Evolutionary conservation across 2,329 filamentous ascomycete species (phyloP), one percentile per base, ranked within the genome.

Genomic region (Dactylonectria estremocensis): DNA sequence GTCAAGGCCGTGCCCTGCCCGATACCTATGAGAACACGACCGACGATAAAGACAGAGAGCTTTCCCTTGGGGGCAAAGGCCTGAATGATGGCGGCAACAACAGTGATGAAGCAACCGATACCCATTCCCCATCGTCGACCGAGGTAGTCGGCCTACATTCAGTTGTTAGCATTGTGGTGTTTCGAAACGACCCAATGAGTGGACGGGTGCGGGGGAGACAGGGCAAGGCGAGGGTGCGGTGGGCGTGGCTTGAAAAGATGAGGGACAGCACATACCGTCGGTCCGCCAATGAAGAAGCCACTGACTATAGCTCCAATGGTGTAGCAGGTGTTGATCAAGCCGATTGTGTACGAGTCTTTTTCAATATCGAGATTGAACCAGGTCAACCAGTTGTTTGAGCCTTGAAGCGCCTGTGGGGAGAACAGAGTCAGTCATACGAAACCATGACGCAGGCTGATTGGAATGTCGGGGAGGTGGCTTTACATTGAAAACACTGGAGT

Each of bases 401-500:
- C 89, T 79, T 92, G 91, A 6, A 92, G 87, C 5, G 91, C 72
- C 72, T 74, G 20, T 18, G 22, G 24, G 20, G 20, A 24, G 37
- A 54, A 55, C n/a, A 24, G 35, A 52, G 65, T 71, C 62, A 72
- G 63, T 14, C 7, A 16, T 18, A 10, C 5, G 10, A 24, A 18
- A 22, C 28, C 20, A 45, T 37, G 45, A 28, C 24, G 7, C 7
- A 7, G 24, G 24, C 7, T 28, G 24, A 5, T 28, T 28, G 7
- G 24, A 28, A 7, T 37, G 31, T 16, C 18, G n/a, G 37, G 35
- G 14, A 22, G 24, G 33, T 16, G 24, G 7, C 11, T 56, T 68
- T 58, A 72, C 90, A 78, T 93, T 93, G 84, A 90, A 93, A 53
- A 92, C 91, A 43, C 90, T 92, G 1, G 91, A 90, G 85, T 93